Evolutionary conservation across 176 grass and related monocot genomes (phyloP), one percentile per base, ranked within the genome.

Genomic region (Oropetium thomaeum): DNA sequence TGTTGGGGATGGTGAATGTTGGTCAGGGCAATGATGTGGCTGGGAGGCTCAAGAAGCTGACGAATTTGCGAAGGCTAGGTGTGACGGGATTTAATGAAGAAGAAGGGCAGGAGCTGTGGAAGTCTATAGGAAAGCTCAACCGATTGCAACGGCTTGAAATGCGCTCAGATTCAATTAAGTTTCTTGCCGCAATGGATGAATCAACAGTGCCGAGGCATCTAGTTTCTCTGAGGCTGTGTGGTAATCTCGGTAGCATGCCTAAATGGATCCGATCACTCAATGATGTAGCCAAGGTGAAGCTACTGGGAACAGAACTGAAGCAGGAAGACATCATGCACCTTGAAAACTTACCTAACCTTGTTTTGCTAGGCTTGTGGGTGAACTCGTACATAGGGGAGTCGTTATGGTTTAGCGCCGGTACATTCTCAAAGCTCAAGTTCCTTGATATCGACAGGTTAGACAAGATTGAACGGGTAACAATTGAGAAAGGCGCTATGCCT

Each of bases 371-470:
- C 13, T 37, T 89, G 14, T 70, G 39, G 81, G 20, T 58, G 12
- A 64, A 69, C 52, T 70, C 86, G 5, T 89, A 81, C 51, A 33
- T 3, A 47, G 70, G 31, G 15, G 1, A 40, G 0, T 75, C 54
- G 1, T n/a, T 89, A 53, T 15, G 37, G 27, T 89, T 89, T 25
- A 0, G 7, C 23, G 5, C 19, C 1, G 43, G 51, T 7, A 71
- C 64, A 58, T 89, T 81, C 16, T 47, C 22, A 70, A 89, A 85
- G n/a, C 87, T 89, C 29, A 85, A 65, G 57, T 63, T 76, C 38
- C 65, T 88, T 62, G 39, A 71, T 17, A 62, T 88, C 61, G 62
- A 61, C 1, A 26, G 53, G 1, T 4, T 77, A 23, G 8, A 67
- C 1, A 38, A 58, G 0, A 33, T 85, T 19, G 47, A 77, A 48